Evolutionary conservation across 106 monocot species (phyloP).

Genomic region (Acorus gramineus): DNA sequence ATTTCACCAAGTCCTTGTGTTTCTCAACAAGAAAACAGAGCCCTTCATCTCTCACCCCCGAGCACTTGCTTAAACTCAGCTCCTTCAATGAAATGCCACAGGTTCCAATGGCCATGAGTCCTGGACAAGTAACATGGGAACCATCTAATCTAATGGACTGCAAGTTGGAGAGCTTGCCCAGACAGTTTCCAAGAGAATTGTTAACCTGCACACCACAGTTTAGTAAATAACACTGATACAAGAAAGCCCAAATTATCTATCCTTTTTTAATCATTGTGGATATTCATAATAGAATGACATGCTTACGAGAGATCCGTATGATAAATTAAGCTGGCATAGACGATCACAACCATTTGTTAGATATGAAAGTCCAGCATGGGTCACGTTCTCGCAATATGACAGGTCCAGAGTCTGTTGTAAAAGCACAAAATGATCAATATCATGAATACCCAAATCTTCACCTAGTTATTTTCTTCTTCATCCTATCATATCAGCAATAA

Average conservation of each 20-base stretch:
- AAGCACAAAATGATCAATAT: background rate
- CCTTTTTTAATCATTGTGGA: background rate
- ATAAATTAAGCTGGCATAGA: slow-evolving; percentile 39
- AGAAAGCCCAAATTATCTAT: background rate
- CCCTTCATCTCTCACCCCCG: slow-evolving; percentile 62
- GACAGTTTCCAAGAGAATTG: slow-evolving; percentile 22
- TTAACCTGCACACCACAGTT: slow-evolving; percentile 31
- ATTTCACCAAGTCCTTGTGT: slow-evolving; percentile 45
- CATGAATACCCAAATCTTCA: no score
- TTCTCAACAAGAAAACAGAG: slow-evolving; percentile 40
- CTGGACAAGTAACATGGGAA: slow-evolving; percentile 32
- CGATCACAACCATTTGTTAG: slow-evolving; percentile 21
- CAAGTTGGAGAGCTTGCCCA: slow-evolving; percentile 33
- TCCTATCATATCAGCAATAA: no score
- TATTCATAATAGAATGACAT: background rate
- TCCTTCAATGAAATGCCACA: slow-evolving; percentile 40
- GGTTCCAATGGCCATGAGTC: slow-evolving; percentile 34
- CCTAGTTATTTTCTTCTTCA: no score
- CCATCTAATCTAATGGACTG: slow-evolving; percentile 58
- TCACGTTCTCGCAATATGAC: slow-evolving; percentile 41
- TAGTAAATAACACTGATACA: background rate
- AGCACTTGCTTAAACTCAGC: slow-evolving; percentile 73
- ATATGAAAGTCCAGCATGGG: slow-evolving; percentile 35
- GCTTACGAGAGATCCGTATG: slow-evolving; percentile 55
- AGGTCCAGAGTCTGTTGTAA: slow-evolving; percentile 43